Base-by-base conservation (phyloP, 2,329 filamentous ascomycete genomes). In the Curvularia sp. region DNA sequence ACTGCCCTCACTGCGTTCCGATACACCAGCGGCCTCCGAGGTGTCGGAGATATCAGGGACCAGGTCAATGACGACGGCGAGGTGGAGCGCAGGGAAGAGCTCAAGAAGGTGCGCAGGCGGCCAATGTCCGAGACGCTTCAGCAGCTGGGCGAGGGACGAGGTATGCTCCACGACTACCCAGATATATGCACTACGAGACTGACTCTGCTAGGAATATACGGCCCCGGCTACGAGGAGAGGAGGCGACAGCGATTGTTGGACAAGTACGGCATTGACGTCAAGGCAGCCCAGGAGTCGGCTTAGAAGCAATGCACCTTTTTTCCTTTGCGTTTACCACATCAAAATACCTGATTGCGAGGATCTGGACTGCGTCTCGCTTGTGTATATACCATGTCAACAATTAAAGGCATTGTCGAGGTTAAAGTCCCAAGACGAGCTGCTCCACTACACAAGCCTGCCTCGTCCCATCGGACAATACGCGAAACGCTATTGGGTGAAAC, bases 121-220 rank as follows among this genome's bases (percentile, higher is more conserved):
- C 89, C 92, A 26, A 82, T 87, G 51, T 89, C 92, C 75, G 89
- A 97, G 82, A 96, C 91, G 2, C 81, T 97, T 65, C 85, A 87
- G 24, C 86, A 94, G 72, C 74, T 97, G 70, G 93, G 93, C 53
- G 93, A 97, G 82, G 92, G 92, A 66, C 86, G 93, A 86, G 92
- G 92, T 94, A 85, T 72, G 79, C 49, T 24, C 9, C 35, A n/a
- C 8, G 26, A 13, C 9, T 22, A 5, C 18, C 33, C 39, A 15
- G 8, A 35, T 30, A 35, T 42, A 69, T 15, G 3, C 15, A 28
- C 33, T 58, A 10, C 15, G n/a, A 31, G n/a, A 41, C 66, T 72
- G 60, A 74, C 59, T 28, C 20, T 6, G 53, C 7, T 68, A 97
- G 93, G 90, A 55, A 92, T 97, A 70, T 85, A 89, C 68, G 90